phyloP scores from a whole-genome alignment of 2,329 filamentous ascomycete genomes.

The Bipolaris victoriae region DNA sequence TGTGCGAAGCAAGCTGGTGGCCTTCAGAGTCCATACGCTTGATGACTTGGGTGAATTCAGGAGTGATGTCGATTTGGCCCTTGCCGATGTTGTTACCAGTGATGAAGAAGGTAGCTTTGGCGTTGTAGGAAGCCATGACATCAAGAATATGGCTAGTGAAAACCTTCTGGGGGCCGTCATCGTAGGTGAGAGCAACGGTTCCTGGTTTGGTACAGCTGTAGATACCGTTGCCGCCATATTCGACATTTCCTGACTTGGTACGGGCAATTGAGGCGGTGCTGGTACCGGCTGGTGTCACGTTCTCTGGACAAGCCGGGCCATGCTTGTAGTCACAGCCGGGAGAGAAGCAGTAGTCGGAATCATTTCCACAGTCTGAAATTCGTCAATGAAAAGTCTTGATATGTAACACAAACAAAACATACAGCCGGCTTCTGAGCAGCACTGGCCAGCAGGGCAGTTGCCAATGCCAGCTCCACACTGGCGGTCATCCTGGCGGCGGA shows the following conservation, averaged over 20 bases:
- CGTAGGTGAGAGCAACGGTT: constrained; percentile 69
- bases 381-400: constrained; percentile 15
- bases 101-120: constrained; percentile 72
- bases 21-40: constrained; percentile 62
- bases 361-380: constrained; percentile 58
- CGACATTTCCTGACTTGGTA: constrained; percentile 59
- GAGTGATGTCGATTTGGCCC: constrained; percentile 61
- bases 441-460: constrained; percentile 42
- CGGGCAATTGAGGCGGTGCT: constrained; percentile 62
- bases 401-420: constrained; percentile 8
- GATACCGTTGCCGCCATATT: constrained; percentile 64
- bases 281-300: constrained; percentile 59
- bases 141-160: constrained; percentile 69
- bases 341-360: constrained; percentile 63
- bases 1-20: constrained; percentile 67
- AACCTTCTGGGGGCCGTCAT: constrained; percentile 66
- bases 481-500: constrained; percentile 40
- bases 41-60: constrained; percentile 58
- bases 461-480: constrained; percentile 43
- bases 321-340: constrained; percentile 68
- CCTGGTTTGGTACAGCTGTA: constrained; percentile 61
- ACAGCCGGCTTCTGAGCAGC: constrained; percentile 46
- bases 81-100: constrained; percentile 64
- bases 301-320: constrained; percentile 67
- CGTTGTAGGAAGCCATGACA: constrained; percentile 63